Base-by-base conservation (phyloP, 1,139 yeast genomes). In the Kurtzmaniella quercitrusa region DNA sequence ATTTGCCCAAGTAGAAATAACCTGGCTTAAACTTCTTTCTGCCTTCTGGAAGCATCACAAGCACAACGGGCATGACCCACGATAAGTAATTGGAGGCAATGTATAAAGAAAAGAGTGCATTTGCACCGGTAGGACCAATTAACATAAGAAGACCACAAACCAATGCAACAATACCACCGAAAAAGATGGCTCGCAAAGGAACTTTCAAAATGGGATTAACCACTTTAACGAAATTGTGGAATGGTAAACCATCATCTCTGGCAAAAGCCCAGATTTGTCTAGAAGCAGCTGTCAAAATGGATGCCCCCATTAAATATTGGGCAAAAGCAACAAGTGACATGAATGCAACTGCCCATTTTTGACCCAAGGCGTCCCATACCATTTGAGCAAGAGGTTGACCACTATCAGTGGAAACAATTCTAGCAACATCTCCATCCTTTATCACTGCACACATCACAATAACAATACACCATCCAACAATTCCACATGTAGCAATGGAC, bases 301-400 rank as follows among this genome's bases (percentile, higher is more conserved):
- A 64, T 14, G 57, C 55, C 32, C 88, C 88, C 88, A 84, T 84
- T 41, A 80, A 57, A 60, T 76, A 81, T 58, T 80, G 86, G 41
- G 84, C 82, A 50, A 71, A 61, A 2, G 83, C 79, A 53, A 79
- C 78, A 39, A 80, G 56, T 1, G 78, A 56, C 83, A 81, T 79
- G 42, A 83, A 76, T 0, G 80, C 83, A 53, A 78, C 71, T 2
- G 88, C 82, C 88, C 89, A 84, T 40, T 71, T 66, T 54, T 78
- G 79, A 34, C 93, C 93, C 45, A 84, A 66, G 1, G 83, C 74
- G 57, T 84, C 83, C 54, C 66, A 74, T 46, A 82, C 68, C 42
- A 84, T 71, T 60, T 82, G 88, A 12, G 93, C 88, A 63, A 80
- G 68, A 21, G 80, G 78, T 47, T 74, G 73, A 15, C 82, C 84